Evolutionary conservation across 2,329 filamentous ascomycete genomes (phyloP).

Genomic region (Ampelomyces quisqualis): DNA sequence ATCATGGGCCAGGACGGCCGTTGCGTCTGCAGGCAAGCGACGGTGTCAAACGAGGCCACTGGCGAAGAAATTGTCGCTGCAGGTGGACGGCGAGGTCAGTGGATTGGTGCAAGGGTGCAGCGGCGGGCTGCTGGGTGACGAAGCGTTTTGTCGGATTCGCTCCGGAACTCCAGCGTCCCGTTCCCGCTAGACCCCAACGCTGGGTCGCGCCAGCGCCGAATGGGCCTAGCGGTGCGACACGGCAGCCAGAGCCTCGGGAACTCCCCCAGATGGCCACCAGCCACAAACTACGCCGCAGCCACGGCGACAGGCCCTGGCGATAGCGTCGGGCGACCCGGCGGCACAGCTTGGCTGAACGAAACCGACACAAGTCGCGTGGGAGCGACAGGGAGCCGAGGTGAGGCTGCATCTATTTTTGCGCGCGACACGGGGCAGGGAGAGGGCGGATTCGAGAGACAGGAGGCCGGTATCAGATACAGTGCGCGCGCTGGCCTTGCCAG

Average conservation of each 20-base stretch:
- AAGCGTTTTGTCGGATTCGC: slow-evolving; percentile 3
- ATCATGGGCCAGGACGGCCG: slow-evolving; percentile 28
- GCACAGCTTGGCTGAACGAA: slow-evolving; percentile 6
- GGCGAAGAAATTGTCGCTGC: slow-evolving; percentile 10
- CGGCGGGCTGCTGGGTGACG: slow-evolving; percentile 15
- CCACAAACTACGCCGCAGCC: slow-evolving; percentile 18
- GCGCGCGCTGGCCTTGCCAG: background rate
- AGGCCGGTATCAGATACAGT: slow-evolving; percentile 24
- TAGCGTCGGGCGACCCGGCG: slow-evolving; percentile 12
- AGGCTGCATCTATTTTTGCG: slow-evolving; percentile 9
- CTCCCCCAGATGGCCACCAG: slow-evolving; percentile 10
- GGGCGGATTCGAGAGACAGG: too few relatives aligned
- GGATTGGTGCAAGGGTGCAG: slow-evolving; percentile 19
- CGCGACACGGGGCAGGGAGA: background rate
- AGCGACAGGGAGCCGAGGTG: background rate
- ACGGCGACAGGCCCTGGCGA: slow-evolving; percentile 12
- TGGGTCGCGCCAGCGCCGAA: slow-evolving; percentile 7
- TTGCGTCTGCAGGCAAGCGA: slow-evolving; percentile 22
- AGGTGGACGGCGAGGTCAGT: slow-evolving; percentile 29
- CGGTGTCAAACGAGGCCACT: slow-evolving; percentile 5
- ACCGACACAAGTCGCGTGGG: slow-evolving; percentile 4
- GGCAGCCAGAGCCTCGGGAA: slow-evolving; percentile 13
- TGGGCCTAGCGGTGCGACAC: slow-evolving; percentile 5
- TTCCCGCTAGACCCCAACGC: slow-evolving; percentile 13
- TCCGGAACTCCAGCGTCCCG: slow-evolving; percentile 24